Evolutionary conservation across 2,329 filamentous ascomycete species (phyloP), one percentile per base, ranked within the genome.

Genomic region (Penicillium vulpinum): DNA sequence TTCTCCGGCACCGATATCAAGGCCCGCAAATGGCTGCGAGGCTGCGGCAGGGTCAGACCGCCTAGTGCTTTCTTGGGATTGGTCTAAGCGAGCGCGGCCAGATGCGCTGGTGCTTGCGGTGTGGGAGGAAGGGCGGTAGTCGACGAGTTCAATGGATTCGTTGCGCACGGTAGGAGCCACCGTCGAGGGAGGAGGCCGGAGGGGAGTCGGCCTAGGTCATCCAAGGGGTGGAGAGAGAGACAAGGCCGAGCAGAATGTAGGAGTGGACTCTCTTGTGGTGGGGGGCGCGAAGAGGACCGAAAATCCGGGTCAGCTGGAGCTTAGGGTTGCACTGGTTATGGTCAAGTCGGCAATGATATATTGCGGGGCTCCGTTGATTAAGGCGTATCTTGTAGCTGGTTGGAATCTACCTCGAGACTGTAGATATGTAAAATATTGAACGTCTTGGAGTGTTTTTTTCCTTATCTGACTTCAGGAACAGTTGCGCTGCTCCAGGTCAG

Each of bases 131-230:
- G 61, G 43, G 38, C 62, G 47, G 58, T 69, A 63, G 41, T 70
- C 61, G 62, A 63, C 66, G 56, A 75, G 72, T 60, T 75, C 73
- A 57, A 75, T 70, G 51, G 65, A 68, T 60, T 69, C 64, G 47
- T 36, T 63, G 36, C 44, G 62, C 51, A 59, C 41, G 51, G 26
- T 28, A 24, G 63, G 56, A 63, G 64, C 64, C 68, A 65, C 66
- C 52, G 61, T 68, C 59, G 39, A 44, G 26, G 16, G 26, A 49
- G 31, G 47, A 22, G 51, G 59, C 57, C 60, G 62, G 56, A 51
- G 36, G 36, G 39, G 41, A 45, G 31, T 65, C 59, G 57, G 50
- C 64, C 63, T 59, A 26, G 35, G 38, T 57, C 53, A 59, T 54
- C 22, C 53, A 59, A 61, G 53, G 51, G 46, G 24, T 46, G 45